Evolutionary conservation across 129 eudicot genomes (phyloP).

Genomic region (Flaveria brownii): DNA sequence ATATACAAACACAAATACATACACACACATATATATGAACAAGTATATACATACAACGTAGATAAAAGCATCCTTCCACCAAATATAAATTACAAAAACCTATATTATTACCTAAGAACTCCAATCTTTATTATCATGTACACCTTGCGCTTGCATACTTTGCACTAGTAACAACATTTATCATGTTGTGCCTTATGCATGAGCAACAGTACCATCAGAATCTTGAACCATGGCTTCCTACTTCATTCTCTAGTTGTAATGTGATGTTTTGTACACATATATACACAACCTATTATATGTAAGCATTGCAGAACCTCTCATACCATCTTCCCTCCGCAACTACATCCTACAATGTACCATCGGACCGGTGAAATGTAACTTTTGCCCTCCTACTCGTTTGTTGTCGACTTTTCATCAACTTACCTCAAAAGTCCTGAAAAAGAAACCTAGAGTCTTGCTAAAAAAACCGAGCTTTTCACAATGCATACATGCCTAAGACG

Average conservation of each 20-base stretch:
- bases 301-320: constrained; percentile 15
- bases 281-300: constrained; percentile 19
- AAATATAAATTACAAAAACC: constrained; percentile 4
- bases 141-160: constrained; percentile 16
- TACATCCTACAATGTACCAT: constrained; percentile 20
- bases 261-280: constrained; percentile 11
- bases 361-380: constrained; percentile 11
- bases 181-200: constrained; percentile 2
- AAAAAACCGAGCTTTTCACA: constrained; percentile 15
- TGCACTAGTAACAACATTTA: not conserved
- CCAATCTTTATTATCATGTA: constrained; percentile 4
- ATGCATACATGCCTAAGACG: constrained; percentile 1
- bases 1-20: constrained; percentile 1
- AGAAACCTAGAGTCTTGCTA: not conserved
- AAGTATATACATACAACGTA: constrained; percentile 8
- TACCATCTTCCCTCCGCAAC: constrained; percentile 13
- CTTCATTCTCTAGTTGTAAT: constrained; percentile 15
- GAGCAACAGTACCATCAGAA: constrained; percentile 16
- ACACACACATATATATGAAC: not conserved
- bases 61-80: constrained; percentile 22
- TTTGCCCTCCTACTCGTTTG: constrained; percentile 28
- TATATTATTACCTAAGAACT: constrained; percentile 9
- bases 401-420: constrained; percentile 25
- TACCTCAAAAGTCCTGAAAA: not conserved
- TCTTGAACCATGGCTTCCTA: constrained; percentile 18